Evolutionary conservation across 352 stramenopile species (phyloP).

Genomic region (Globisporangium nodosum): DNA sequence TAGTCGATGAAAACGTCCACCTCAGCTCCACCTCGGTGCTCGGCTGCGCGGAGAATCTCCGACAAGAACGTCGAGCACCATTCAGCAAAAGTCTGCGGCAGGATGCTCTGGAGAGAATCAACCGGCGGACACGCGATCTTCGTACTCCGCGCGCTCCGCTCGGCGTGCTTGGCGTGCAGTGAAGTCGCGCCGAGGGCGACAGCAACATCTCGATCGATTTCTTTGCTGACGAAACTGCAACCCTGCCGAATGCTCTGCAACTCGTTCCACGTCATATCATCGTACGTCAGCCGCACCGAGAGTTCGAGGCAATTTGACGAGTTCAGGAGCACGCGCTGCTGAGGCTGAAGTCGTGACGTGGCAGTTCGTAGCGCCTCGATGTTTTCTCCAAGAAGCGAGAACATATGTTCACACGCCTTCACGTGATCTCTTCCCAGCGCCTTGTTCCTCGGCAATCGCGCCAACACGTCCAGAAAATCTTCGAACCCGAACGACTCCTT

Average conservation of each 20-base stretch:
- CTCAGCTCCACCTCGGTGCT: constrained; percentile 43
- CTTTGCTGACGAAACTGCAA: constrained; percentile 43
- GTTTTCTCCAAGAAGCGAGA: constrained; percentile 34
- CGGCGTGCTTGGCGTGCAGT: constrained; percentile 54
- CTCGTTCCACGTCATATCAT: constrained; percentile 81
- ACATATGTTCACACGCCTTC: constrained; percentile 42
- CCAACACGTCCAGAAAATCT: constrained; percentile 55
- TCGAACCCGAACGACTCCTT: constrained; percentile 41
- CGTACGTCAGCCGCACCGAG: constrained; percentile 38
- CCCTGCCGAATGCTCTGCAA: constrained; percentile 45
- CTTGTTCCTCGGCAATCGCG: constrained; percentile 26
- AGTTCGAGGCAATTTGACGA: constrained; percentile 24
- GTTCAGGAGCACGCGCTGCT: constrained; percentile 43
- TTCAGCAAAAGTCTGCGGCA: constrained; percentile 22
- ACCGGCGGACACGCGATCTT: constrained; percentile 38
- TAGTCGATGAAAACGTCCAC: constrained; percentile 69
- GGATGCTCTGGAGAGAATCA: constrained; percentile 28
- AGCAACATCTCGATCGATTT: constrained; percentile 38
- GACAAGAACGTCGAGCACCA: constrained; percentile 49
- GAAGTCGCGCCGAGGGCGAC: constrained; percentile 47
- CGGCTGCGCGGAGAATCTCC: constrained; percentile 53
- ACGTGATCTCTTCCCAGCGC: constrained; percentile 23
- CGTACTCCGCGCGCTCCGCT: constrained; percentile 50
- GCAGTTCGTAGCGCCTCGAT: constrained; percentile 16
- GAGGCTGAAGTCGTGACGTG: constrained; percentile 19